Evolutionary conservation across 148 eudicot species (phyloP), one percentile per base, ranked within the genome.

Genomic region (Vaccinium darrowii): DNA sequence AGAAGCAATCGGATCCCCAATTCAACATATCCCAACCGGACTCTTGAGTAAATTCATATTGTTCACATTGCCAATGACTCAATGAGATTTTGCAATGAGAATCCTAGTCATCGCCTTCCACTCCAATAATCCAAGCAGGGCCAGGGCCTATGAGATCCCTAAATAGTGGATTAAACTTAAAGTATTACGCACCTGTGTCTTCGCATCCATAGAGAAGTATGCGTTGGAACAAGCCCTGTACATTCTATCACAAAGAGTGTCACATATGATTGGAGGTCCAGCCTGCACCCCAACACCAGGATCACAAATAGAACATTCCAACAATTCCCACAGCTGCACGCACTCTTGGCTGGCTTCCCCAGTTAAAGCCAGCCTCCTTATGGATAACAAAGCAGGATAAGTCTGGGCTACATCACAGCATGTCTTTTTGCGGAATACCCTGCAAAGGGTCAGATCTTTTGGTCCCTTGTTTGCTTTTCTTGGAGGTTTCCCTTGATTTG

Each of bases 271-370:
- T 53, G 98, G 99, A 89, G 93, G 98, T 62, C 99, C 98, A 2
- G 90, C 90, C 81, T 92, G 91, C 62, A 92, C 91, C 52, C 99
- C 99, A 78, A 97, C 91, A 84, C 82, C 87, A 57, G 98, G 98
- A 92, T 97, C 95, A 89, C 99, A 97, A 79, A 95, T 90, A 15
- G 99, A 94, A 90, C 99, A 97, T 82, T 95, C 99, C 85, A 97
- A 86, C 30, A 94, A 69, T 86, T 97, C 99, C 99, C 99, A 97
- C 69, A 97, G 67, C 62, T 94, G 95, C 87, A 95, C 84, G 89
- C 99, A 97, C 82, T 97, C 98, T 84, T 88, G 91, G 72, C 91
- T 91, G 53, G 98, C 99, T 87, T 97, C 98, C 83, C 99, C 99
- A 60, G 94, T 87, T 83, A 91, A 89, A 36, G 95, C 95, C 84